These are phyloP conservation scores for Acacia pycnantha DNA, from an alignment of 331 rosid genomes.

Conservation along the genomic window DNA sequence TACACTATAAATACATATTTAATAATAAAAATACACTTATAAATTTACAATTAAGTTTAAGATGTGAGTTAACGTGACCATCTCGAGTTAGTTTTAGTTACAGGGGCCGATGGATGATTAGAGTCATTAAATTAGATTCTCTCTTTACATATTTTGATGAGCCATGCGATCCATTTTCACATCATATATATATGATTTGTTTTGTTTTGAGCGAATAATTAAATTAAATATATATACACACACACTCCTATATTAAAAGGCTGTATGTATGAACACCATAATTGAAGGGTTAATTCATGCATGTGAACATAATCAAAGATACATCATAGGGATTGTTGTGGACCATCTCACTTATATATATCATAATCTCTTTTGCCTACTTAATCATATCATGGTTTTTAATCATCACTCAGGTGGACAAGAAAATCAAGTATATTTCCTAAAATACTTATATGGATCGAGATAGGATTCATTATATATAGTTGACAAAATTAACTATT, in stretches of 20 bases:
- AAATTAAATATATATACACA: background rate
- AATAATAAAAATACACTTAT: no score
- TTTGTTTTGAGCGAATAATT: background rate
- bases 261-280: conserved; percentile 29
- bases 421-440: background rate
- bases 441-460: background rate
- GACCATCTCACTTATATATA: conserved; percentile 30
- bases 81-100: no score
- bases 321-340: conserved; percentile 27
- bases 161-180: background rate
- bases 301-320: conserved; percentile 39
- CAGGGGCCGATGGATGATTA: background rate
- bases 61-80: no score
- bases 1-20: no score
- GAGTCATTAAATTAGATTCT: conserved; percentile 14
- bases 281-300: conserved; percentile 30
- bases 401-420: background rate
- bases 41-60: no score
- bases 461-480: background rate
- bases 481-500: background rate
- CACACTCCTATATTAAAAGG: background rate
- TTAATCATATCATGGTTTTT: conserved; percentile 27
- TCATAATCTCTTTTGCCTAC: conserved; percentile 11
- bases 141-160: conserved; percentile 6
- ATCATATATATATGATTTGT: background rate